A percentile compares a stretch with the other conserved stretches of the same genome.
These are phyloP conservation scores for Tylopilus sp. DNA, from an alignment of 768 basidiomycete species.

Conservation along the genomic window DNA sequence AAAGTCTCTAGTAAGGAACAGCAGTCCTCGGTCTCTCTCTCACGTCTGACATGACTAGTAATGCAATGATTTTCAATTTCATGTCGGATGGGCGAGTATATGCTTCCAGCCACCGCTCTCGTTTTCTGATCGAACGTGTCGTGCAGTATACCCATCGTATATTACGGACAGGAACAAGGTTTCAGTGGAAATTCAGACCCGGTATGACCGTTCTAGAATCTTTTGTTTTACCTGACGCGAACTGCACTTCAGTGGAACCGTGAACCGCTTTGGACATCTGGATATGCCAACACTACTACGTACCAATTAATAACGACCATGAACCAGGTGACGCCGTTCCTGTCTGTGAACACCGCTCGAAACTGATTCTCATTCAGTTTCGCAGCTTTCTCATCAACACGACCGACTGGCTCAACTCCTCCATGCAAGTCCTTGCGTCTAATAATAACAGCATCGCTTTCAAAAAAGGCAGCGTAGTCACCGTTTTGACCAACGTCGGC, in stretches of 20 bases:
- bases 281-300: slow-evolving; percentile 54
- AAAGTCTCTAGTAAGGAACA: slow-evolving; percentile 57
- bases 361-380: slow-evolving; percentile 37
- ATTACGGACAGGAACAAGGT: slow-evolving; percentile 78
- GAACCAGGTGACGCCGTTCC: slow-evolving; percentile 44
- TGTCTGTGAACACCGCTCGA: not conserved
- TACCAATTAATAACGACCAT: slow-evolving; percentile 59
- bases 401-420: slow-evolving; percentile 49
- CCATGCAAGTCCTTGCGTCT: slow-evolving; percentile 49
- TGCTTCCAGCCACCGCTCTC: not conserved
- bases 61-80: slow-evolving; percentile 72
- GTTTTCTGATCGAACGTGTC: not conserved
- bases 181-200: slow-evolving; percentile 66
- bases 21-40: not conserved
- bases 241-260: slow-evolving; percentile 54
- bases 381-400: slow-evolving; percentile 61
- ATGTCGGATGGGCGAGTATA: slow-evolving; percentile 67
- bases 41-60: slow-evolving; percentile 38
- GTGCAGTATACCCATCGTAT: slow-evolving; percentile 68
- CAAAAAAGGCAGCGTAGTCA: slow-evolving; percentile 60
- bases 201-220: slow-evolving; percentile 34
- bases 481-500: slow-evolving; percentile 68
- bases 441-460: slow-evolving; percentile 55
- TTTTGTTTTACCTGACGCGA: not conserved
- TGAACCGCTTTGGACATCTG: slow-evolving; percentile 71